These are phyloP conservation scores for Haematococcus lacustris DNA, from an alignment of 139 green algal genomes.

Conservation along the genomic window DNA sequence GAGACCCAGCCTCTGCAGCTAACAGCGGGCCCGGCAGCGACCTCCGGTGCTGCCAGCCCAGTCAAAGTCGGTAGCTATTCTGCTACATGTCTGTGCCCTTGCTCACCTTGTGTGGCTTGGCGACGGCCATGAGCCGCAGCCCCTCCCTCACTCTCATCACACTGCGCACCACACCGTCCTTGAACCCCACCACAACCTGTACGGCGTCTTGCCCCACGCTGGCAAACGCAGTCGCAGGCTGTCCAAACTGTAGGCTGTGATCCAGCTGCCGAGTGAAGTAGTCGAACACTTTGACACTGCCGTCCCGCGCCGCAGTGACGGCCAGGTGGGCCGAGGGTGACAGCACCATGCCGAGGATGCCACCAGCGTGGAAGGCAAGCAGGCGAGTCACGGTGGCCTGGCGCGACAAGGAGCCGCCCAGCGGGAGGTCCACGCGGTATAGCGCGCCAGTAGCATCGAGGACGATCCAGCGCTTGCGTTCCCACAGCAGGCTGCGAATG, in stretches of 20 bases:
- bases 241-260: too few relatives aligned
- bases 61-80: too few relatives aligned
- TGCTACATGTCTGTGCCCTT: too few relatives aligned
- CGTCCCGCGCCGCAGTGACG: slow-evolving; percentile 45
- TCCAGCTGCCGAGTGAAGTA: neutral
- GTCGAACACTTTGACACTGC: slow-evolving; percentile 5
- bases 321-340: slow-evolving; percentile 33
- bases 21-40: too few relatives aligned
- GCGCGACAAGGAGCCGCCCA: neutral
- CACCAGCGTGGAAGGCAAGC: slow-evolving; percentile 40
- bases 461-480: slow-evolving; percentile 49
- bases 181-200: neutral
- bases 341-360: slow-evolving; percentile 36
- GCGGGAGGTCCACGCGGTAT: slow-evolving; percentile 27
- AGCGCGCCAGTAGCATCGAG: slow-evolving; percentile 39
- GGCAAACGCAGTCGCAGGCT: neutral
- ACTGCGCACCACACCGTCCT: neutral
- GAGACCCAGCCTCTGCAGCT: too few relatives aligned
- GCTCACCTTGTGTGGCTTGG: slow-evolving; percentile 27
- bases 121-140: neutral
- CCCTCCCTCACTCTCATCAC: neutral
- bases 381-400: slow-evolving; percentile 19
- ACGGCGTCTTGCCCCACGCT: too few relatives aligned
- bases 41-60: neutral
- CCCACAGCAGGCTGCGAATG: slow-evolving; percentile 35